phyloP scores from a whole-genome alignment of 2,329 filamentous ascomycete genomes.

The Calonectria naviculata region DNA sequence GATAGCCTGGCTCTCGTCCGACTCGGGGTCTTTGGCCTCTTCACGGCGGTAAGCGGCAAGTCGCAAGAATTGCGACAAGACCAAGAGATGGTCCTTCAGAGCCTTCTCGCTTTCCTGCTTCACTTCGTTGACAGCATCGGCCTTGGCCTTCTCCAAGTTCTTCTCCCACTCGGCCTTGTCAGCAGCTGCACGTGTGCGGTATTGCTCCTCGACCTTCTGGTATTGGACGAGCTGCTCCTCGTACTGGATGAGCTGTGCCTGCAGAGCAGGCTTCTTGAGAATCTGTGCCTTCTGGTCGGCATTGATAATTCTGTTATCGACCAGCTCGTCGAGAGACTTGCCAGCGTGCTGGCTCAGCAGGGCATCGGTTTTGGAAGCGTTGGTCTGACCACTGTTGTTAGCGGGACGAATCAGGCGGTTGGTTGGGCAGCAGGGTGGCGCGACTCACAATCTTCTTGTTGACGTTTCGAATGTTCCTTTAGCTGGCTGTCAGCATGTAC shows the following conservation, averaged over 20 bases:
- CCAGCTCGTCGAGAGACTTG: conserved; percentile 79
- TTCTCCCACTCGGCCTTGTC: conserved; percentile 72
- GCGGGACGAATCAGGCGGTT: conserved; percentile 23
- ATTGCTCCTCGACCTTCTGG: conserved; percentile 81
- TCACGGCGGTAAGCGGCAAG: conserved; percentile 81
- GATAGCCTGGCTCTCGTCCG: conserved; percentile 82
- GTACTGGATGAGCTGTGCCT: conserved; percentile 74
- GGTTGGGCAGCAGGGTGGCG: conserved; percentile 21
- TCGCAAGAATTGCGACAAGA: conserved; percentile 83
- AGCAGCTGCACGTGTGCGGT: conserved; percentile 68
- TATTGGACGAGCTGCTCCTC: conserved; percentile 81
- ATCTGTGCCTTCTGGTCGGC: conserved; percentile 82
- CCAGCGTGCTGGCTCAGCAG: conserved; percentile 76
- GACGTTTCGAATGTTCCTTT: conserved; percentile 88
- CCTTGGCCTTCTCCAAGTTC: conserved; percentile 65
- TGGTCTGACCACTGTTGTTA: conserved; percentile 59
- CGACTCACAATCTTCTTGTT: conserved; percentile 91
- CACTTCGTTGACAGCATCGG: conserved; percentile 62
- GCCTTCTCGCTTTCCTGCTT: conserved; percentile 63
- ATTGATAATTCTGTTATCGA: conserved; percentile 80
- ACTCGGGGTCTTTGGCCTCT: conserved; percentile 72
- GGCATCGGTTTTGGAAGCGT: conserved; percentile 77
- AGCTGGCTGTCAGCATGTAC: conserved; percentile 28
- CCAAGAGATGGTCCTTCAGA: conserved; percentile 73
- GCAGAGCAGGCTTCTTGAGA: conserved; percentile 79